phyloP scores from a whole-genome alignment of 495 filamentous ascomycete species.

The Neurospora pannonica region DNA sequence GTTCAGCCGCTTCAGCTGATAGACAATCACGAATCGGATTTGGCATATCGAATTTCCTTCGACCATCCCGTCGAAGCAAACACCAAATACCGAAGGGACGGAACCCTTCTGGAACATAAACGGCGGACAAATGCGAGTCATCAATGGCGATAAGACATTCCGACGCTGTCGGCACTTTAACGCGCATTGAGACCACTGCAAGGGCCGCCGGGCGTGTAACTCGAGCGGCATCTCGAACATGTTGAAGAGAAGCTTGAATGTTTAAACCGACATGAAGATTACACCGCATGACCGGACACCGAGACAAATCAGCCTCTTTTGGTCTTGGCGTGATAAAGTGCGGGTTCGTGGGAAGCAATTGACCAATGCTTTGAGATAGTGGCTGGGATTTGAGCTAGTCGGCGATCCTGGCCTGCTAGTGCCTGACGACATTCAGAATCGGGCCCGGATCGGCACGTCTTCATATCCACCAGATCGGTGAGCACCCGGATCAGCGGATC shows the following conservation, averaged over 20 bases:
- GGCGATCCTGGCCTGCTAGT: slow-evolving; percentile 1
- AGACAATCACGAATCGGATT: neutral
- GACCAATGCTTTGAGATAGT: neutral
- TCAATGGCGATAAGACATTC: neutral
- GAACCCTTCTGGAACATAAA: neutral
- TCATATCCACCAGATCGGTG: neutral
- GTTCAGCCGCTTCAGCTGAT: neutral
- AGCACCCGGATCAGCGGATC: neutral
- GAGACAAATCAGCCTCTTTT: neutral
- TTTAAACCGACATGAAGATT: neutral
- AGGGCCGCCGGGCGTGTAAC: neutral
- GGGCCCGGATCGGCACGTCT: neutral
- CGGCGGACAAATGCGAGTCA: neutral
- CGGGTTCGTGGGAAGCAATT: neutral
- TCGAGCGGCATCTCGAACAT: neutral
- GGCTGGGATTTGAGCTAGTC: neutral
- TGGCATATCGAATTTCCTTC: neutral
- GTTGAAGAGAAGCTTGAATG: neutral
- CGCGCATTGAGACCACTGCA: neutral
- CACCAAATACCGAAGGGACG: neutral
- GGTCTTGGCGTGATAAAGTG: neutral
- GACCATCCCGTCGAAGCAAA: neutral
- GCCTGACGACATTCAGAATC: neutral
- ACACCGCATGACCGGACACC: neutral
- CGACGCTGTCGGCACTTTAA: neutral